Percentiles rank a stretch among this genome's conserved stretches.
Conservation (phyloP, 805 yeast species). For the Wickerhamomyces xylosicus region DNA sequence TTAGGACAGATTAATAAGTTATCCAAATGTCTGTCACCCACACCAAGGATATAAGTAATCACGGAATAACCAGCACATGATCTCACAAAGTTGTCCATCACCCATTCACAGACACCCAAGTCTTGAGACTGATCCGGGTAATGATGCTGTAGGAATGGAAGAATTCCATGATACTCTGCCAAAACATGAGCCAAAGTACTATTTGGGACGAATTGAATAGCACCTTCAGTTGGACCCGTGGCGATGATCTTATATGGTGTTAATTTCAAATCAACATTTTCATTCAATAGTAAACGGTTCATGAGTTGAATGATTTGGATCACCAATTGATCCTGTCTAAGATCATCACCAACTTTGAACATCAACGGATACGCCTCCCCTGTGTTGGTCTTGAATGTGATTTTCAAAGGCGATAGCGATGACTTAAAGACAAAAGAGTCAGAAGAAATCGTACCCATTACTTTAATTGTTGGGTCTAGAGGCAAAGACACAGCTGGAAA, state of each 20-base stretch:
- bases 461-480: constrained; percentile 65
- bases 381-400: constrained; percentile 55
- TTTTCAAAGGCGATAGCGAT: constrained; percentile 79
- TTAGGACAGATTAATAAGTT: constrained; percentile 74
- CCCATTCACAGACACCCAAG: constrained; percentile 31
- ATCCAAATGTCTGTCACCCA: constrained; percentile 95
- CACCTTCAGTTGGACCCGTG: constrained; percentile 84
- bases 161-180: constrained; percentile 62
- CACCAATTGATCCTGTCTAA: constrained; percentile 94
- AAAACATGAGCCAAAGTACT: constrained; percentile 78
- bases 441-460: constrained; percentile 69
- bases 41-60: constrained; percentile 87
- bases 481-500: constrained; percentile 64
- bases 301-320: constrained; percentile 84
- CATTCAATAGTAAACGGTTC: constrained; percentile 82
- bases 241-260: constrained; percentile 89
- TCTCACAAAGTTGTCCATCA: constrained; percentile 89
- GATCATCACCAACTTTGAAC: constrained; percentile 92
- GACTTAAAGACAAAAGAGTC: constrained; percentile 85
- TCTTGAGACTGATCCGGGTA: constrained; percentile 39
- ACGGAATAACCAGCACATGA: constrained; percentile 98
- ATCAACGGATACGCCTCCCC: constrained; percentile 61
- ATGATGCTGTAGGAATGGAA: constrained; percentile 58
- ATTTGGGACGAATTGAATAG: constrained; percentile 90
- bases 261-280: constrained; percentile 77